Conservation (phyloP, 495 filamentous ascomycete genomes). For the Hypoxylon fragiforme region DNA sequence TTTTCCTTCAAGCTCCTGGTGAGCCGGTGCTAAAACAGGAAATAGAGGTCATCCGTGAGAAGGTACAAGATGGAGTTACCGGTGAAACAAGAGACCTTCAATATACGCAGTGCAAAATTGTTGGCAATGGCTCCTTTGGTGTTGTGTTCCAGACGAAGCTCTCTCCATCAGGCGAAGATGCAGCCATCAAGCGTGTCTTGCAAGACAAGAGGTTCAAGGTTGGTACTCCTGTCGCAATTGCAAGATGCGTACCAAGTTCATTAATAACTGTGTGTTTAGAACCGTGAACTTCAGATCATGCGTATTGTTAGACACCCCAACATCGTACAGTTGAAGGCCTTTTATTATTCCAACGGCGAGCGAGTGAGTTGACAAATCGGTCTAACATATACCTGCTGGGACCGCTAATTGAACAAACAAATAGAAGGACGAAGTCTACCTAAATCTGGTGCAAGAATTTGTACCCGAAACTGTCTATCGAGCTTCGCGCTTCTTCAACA, state of each 20-base stretch:
- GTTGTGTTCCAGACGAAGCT: slow-evolving; percentile 99
- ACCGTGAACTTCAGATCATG: slow-evolving; percentile 99
- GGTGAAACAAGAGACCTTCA: slow-evolving; percentile 95
- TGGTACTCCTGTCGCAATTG: slow-evolving; percentile 18
- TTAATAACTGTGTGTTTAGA: slow-evolving; percentile 60
- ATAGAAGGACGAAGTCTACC: slow-evolving; percentile 98
- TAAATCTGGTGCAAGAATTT: slow-evolving; percentile 97
- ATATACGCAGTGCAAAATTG: slow-evolving; percentile 99
- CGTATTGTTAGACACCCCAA: slow-evolving; percentile 98
- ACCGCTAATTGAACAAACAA: slow-evolving; percentile 29
- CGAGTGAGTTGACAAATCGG: slow-evolving; percentile 63
- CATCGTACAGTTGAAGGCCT: slow-evolving; percentile 97
- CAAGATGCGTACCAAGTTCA: neutral
- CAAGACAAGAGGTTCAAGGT: slow-evolving; percentile 99
- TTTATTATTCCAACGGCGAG: slow-evolving; percentile 99
- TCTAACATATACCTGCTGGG: neutral
- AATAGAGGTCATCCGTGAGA: slow-evolving; percentile 95
- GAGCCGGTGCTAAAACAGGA: slow-evolving; percentile 20
- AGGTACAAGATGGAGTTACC: slow-evolving; percentile 96
- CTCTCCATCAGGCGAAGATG: slow-evolving; percentile 94
- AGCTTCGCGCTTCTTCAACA: slow-evolving; percentile 99
- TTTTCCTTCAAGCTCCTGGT: neutral
- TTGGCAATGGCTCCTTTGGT: slow-evolving; percentile 98
- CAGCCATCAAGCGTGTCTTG: slow-evolving; percentile 96
- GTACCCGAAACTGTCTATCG: slow-evolving; percentile 98